Conservation (phyloP, 352 stramenopile genomes). For the Peronospora tabacina region DNA sequence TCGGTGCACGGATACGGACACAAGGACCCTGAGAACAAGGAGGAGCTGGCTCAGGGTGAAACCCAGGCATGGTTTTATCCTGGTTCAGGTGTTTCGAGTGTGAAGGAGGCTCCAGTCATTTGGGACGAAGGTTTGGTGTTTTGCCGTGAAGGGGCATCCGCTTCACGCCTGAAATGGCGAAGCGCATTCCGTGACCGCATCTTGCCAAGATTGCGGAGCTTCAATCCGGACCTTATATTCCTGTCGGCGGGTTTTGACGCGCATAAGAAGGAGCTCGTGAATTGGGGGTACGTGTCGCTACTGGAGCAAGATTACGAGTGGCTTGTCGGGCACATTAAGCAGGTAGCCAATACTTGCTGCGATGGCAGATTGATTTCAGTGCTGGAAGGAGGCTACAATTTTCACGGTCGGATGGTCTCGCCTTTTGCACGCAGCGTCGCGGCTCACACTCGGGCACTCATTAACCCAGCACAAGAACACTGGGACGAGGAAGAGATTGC, state of each 20-base stretch:
- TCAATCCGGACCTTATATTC: constrained; percentile 76
- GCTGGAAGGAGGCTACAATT: constrained; percentile 84
- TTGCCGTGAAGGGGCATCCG: constrained; percentile 41
- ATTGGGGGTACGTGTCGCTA: constrained; percentile 70
- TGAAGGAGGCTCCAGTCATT: constrained; percentile 42
- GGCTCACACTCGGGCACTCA: constrained; percentile 53
- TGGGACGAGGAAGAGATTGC: constrained; percentile 43
- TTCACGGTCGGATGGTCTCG: constrained; percentile 74
- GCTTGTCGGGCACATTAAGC: constrained; percentile 68
- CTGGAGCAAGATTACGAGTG: constrained; percentile 83
- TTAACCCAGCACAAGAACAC: constrained; percentile 37
- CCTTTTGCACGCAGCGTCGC: constrained; percentile 73
- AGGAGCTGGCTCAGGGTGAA: constrained; percentile 22
- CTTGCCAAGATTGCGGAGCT: constrained; percentile 45
- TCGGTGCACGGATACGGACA: constrained; percentile 78
- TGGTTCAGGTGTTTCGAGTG: constrained; percentile 46
- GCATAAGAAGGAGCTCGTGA: constrained; percentile 72
- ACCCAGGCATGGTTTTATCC: constrained; percentile 72
- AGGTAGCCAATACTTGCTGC: constrained; percentile 63
- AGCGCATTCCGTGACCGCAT: constrained; percentile 64
- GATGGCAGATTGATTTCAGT: constrained; percentile 73
- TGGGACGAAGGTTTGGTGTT: constrained; percentile 59
- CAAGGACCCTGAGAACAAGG: constrained; percentile 58
- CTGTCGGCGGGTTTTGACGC: constrained; percentile 76
- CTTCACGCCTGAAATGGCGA: constrained; percentile 66